Evolutionary conservation across 83 land plant genomes (phyloP).

Genomic region (Picea engelmannii): DNA sequence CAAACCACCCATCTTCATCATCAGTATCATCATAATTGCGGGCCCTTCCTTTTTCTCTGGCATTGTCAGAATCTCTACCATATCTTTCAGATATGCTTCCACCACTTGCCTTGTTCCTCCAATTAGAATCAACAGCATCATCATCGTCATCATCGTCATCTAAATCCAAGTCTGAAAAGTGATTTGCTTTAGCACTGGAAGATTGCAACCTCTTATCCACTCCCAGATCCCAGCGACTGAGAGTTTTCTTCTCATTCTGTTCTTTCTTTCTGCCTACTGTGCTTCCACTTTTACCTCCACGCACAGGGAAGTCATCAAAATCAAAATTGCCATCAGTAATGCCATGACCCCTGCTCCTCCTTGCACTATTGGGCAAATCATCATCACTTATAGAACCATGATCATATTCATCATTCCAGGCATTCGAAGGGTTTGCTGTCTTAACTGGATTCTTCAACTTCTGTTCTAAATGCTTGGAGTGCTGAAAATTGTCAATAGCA

Average conservation of each 20-base stretch:
- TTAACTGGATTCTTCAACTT: neutral
- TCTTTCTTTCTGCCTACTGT: neutral
- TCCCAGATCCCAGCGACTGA: too few relatives aligned
- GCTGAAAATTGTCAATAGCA: neutral
- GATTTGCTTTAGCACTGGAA: too few relatives aligned
- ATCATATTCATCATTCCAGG: too few relatives aligned
- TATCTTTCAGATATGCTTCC: neutral
- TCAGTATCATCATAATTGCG: conserved; percentile 6
- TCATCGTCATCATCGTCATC: neutral
- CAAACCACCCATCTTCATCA: conserved; percentile 1
- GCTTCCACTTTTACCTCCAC: neutral
- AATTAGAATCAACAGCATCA: too few relatives aligned
- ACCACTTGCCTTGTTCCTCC: too few relatives aligned
- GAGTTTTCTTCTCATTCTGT: too few relatives aligned
- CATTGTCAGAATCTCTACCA: too few relatives aligned
- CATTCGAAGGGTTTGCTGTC: too few relatives aligned
- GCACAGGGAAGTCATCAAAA: conserved; percentile 8
- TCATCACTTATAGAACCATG: too few relatives aligned
- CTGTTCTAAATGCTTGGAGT: too few relatives aligned
- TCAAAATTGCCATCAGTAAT: neutral
- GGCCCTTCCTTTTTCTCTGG: neutral
- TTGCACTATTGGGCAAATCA: too few relatives aligned
- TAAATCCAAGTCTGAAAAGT: neutral
- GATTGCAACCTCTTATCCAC: too few relatives aligned
- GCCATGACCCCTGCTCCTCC: neutral